Base-by-base conservation (phyloP, 345 rosid genomes). In the Sisymbrium irio region DNA sequence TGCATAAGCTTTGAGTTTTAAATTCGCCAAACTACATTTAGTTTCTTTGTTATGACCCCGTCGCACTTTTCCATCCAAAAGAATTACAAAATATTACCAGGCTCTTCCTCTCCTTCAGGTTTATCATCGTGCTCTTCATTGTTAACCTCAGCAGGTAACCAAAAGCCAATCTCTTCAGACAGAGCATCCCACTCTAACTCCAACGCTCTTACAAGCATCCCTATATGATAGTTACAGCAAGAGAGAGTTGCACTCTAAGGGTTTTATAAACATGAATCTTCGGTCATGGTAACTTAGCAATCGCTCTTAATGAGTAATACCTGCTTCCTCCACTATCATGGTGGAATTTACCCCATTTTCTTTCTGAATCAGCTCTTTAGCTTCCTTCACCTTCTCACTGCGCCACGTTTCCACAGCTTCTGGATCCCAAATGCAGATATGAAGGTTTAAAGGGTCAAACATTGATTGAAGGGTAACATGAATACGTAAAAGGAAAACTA, bases 351-450 rank as follows among this genome's bases (percentile, higher is more conserved):
- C 71, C 39, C 82, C 84, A 39, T 65, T 75, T 50, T 77, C 75
- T 78, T 79, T 87, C 67, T 33, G 55, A 58, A 77, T 81, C 65
- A 85, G 76, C 69, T 59, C 83, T 77, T 83, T 87, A 51, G 82
- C 89, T 81, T 88, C 93, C 79, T 70, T 72, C 32, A 95, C 75
- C 77, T 92, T 95, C 83, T 88, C 91, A 76, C 40, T 84, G 54
- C 96, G 96, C 99, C 99, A 95, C 60, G 65, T 82, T 84, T 92
- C 99, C 77, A 95, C 85, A 17, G 84, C 86, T 72, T 92, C 97
- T 92, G 87, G 82, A 77, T 20, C 59, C 72, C 81, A 75, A 42
- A 56, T 77, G 47, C 74, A 70, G 17, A 74, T 74, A 42, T 46
- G 2, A 66, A 74, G 65, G 49, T 64, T 45, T 57, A 20, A 70